These are phyloP conservation scores for Heterobasidion occidentale DNA, from an alignment of 1,284 basidiomycete species.

Conservation along the genomic window DNA sequence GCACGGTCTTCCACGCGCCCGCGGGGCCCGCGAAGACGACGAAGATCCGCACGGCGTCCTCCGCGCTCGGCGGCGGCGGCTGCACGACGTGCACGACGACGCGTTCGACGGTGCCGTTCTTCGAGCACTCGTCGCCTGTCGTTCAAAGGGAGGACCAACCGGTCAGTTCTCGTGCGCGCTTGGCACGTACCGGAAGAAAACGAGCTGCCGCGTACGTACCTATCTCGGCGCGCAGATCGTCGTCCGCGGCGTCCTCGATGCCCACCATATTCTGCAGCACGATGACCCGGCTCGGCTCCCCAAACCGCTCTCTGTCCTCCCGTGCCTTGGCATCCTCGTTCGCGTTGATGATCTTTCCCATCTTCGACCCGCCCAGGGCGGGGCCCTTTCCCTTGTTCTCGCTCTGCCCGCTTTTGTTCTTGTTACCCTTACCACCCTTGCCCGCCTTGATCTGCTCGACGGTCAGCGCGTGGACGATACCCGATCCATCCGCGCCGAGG, in stretches of 20 bases:
- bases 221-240: slow-evolving; percentile 81
- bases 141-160: slow-evolving; percentile 2
- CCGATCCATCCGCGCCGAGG: slow-evolving; percentile 74
- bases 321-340: slow-evolving; percentile 70
- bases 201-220: slow-evolving; percentile 36
- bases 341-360: slow-evolving; percentile 83
- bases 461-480: slow-evolving; percentile 82
- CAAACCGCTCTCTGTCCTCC: slow-evolving; percentile 74
- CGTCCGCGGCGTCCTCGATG: slow-evolving; percentile 75
- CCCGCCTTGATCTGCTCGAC: slow-evolving; percentile 58
- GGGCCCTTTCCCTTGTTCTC: slow-evolving; percentile 15
- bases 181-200: slow-evolving; percentile 2
- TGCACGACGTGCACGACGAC: slow-evolving; percentile 77
- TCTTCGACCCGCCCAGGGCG: slow-evolving; percentile 41
- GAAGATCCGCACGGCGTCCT: slow-evolving; percentile 77
- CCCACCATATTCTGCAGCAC: slow-evolving; percentile 86
- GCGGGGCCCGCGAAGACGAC: slow-evolving; percentile 82
- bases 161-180: slow-evolving; percentile 4
- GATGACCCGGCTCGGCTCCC: slow-evolving; percentile 84
- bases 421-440: slow-evolving; percentile 29
- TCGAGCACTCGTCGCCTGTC: slow-evolving; percentile 79
- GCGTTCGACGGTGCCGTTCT: slow-evolving; percentile 85
- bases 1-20: slow-evolving; percentile 91
- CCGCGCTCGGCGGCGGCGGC: slow-evolving; percentile 49
- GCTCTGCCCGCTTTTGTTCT: slow-evolving; percentile 15